Conservation (phyloP, 306 rosid species). For the Gynostemma pentaphyllum region DNA sequence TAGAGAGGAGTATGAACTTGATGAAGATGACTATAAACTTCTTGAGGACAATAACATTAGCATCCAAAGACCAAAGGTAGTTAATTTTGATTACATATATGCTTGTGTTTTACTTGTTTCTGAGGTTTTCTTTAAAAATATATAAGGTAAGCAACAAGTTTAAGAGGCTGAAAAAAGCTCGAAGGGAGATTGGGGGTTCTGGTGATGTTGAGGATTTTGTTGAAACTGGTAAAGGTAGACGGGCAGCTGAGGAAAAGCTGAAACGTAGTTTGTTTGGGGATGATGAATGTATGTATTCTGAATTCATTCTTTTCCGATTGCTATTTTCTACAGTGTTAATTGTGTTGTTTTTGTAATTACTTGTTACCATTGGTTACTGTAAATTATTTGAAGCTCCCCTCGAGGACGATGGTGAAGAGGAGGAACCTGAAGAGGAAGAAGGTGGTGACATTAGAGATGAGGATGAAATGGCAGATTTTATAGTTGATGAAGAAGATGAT, state of each 20-base stretch:
- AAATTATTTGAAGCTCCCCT: constrained; percentile 49
- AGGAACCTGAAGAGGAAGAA: constrained; percentile 87
- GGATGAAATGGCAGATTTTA: constrained; percentile 98
- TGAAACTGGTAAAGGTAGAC: constrained; percentile 73
- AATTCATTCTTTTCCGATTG: neutral
- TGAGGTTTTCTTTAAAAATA: neutral
- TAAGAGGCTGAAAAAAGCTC: constrained; percentile 79
- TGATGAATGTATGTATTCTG: constrained; percentile 62
- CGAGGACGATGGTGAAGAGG: constrained; percentile 90
- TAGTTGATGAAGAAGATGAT: constrained; percentile 84
- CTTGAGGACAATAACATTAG: constrained; percentile 84
- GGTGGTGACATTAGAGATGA: constrained; percentile 88
- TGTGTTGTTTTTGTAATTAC: neutral
- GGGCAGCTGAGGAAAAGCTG: constrained; percentile 92
- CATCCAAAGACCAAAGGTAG: constrained; percentile 82
- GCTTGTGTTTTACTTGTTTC: neutral
- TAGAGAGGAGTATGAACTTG: constrained; percentile 88
- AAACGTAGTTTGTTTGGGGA: constrained; percentile 74
- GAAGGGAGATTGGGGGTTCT: constrained; percentile 54
- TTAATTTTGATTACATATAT: constrained; percentile 1
- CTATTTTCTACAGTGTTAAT: neutral
- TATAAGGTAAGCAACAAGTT: constrained; percentile 67
- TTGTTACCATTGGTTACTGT: neutral
- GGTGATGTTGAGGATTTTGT: constrained; percentile 82
- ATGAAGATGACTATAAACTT: constrained; percentile 92